A percentile compares a stretch with the other conserved stretches of the same genome.
Evolutionary conservation across 1,284 basidiomycete genomes (phyloP).

Genomic region (Ganoderma lingzhi): DNA sequence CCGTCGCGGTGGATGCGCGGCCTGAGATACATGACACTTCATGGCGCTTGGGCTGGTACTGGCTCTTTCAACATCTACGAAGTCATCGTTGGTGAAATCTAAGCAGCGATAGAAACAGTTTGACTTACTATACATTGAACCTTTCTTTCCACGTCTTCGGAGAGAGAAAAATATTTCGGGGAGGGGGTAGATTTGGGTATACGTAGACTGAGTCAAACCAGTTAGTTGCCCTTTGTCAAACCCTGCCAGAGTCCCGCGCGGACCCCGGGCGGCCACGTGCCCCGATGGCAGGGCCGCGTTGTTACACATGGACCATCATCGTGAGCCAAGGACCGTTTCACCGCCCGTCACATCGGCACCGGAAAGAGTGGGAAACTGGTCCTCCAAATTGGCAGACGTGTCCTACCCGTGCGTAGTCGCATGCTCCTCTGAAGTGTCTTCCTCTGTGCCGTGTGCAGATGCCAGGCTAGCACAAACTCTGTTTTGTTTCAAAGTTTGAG

Average conservation of each 20-base stretch:
- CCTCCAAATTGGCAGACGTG: not conserved
- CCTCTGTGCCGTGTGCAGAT: not conserved
- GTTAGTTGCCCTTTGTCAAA: too few relatives aligned
- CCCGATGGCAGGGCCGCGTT: not conserved
- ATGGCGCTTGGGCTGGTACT: too few relatives aligned
- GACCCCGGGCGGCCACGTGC: not conserved
- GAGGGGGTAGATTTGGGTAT: not conserved
- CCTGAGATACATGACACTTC: not conserved
- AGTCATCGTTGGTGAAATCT: too few relatives aligned
- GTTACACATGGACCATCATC: conserved; percentile 7
- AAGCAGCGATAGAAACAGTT: not conserved
- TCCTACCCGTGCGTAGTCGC: not conserved
- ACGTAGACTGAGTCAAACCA: too few relatives aligned
- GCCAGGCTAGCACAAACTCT: not conserved
- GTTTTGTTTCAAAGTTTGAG: not conserved
- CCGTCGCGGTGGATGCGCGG: not conserved
- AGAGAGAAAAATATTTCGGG: too few relatives aligned
- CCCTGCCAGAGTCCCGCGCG: not conserved
- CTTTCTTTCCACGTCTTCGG: too few relatives aligned
- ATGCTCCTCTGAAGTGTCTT: not conserved
- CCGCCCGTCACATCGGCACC: conserved; percentile 6
- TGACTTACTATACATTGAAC: not conserved
- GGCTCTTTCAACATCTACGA: too few relatives aligned
- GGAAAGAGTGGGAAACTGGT: not conserved
- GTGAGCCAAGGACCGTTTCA: not conserved